Percentiles rank a stretch among this genome's conserved stretches.
Conservation (phyloP, 129 eudicot species). For the Pseudognaphalium luteoalbum region DNA sequence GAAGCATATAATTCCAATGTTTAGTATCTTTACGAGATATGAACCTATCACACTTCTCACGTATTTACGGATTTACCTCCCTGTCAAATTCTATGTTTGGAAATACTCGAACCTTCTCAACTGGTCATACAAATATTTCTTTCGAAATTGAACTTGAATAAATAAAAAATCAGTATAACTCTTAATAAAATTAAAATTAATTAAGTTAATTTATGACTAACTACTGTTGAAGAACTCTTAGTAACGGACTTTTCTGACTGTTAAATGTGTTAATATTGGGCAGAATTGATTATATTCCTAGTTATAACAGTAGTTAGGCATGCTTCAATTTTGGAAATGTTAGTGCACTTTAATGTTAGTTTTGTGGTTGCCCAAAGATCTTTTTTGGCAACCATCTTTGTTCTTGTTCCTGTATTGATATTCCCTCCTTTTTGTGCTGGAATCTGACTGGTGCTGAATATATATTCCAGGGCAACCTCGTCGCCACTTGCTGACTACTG, state of each 20-base stretch:
- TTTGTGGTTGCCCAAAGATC: background rate
- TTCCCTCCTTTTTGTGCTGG: constrained; percentile 1
- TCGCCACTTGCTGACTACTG: constrained; percentile 95
- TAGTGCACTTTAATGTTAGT: background rate
- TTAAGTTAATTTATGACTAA: background rate
- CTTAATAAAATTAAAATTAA: no score
- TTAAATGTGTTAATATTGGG: no score
- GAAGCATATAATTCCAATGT: background rate
- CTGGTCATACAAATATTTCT: background rate
- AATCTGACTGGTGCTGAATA: constrained; percentile 10
- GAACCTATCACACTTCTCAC: background rate
- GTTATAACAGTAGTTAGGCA: no score
- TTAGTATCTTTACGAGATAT: background rate
- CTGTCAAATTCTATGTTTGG: background rate
- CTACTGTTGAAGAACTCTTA: background rate
- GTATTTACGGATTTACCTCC: background rate
- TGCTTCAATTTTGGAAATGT: no score
- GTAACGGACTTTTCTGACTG: no score
- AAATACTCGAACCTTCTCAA: background rate
- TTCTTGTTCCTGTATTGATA: background rate
- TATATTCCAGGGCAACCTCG: constrained; percentile 86
- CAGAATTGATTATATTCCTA: no score
- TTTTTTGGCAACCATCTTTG: background rate
- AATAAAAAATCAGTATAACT: background rate
- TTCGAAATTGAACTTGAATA: background rate